Percentiles rank a stretch among this genome's conserved stretches.
Conservation (phyloP, 1,139 yeast species). For the Scheffersomyces lignicola region DNA sequence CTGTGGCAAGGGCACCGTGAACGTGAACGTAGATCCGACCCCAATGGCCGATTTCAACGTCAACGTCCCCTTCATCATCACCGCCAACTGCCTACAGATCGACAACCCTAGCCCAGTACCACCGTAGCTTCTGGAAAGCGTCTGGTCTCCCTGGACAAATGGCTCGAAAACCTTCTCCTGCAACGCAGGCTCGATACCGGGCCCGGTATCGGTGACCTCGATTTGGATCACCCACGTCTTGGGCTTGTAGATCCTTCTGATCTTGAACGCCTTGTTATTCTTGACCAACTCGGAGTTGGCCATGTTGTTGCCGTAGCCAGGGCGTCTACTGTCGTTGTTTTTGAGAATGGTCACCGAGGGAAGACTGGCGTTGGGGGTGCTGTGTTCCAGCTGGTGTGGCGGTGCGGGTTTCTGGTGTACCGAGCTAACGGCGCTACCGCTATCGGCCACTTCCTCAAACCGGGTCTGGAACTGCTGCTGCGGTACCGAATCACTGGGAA, state of each 20-base stretch:
- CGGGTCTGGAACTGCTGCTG: slow-evolving; percentile 13
- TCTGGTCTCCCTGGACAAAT: slow-evolving; percentile 95
- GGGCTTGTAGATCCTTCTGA: slow-evolving; percentile 38
- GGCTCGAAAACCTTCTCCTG: slow-evolving; percentile 92
- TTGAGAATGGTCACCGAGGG: slow-evolving; percentile 14
- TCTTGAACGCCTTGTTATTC: slow-evolving; percentile 34
- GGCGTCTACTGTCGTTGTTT: background rate
- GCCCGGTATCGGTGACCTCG: slow-evolving; percentile 86
- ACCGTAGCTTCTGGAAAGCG: slow-evolving; percentile 85
- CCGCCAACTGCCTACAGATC: slow-evolving; percentile 87
- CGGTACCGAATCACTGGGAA: slow-evolving; percentile 12
- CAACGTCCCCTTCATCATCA: slow-evolving; percentile 85
- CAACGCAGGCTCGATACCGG: slow-evolving; percentile 80
- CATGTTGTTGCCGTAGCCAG: slow-evolving; percentile 2
- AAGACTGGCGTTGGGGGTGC: slow-evolving; percentile 12
- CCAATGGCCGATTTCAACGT: slow-evolving; percentile 68
- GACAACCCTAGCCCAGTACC: slow-evolving; percentile 96
- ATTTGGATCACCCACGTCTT: slow-evolving; percentile 67
- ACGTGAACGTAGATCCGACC: slow-evolving; percentile 76
- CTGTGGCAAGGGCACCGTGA: slow-evolving; percentile 76
- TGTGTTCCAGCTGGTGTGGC: slow-evolving; percentile 6
- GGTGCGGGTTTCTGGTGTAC: no score
- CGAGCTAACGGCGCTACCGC: no score
- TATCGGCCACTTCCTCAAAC: slow-evolving; percentile 3
- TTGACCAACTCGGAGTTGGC: slow-evolving; percentile 25